Conservation (phyloP, 2,329 filamentous ascomycete species). For the Orbilia blumenaviensis region DNA sequence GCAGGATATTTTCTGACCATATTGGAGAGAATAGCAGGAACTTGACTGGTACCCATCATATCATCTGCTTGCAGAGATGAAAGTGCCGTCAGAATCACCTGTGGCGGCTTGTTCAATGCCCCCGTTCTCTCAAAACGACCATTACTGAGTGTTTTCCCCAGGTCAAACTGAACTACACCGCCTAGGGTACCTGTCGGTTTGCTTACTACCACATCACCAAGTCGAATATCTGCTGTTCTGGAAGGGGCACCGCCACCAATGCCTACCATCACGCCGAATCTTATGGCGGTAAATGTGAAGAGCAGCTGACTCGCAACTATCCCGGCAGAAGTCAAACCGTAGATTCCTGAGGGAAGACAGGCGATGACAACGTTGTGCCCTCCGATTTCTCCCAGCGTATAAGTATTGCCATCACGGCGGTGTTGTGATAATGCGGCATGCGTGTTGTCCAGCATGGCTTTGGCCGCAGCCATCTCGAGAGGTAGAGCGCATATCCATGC, state of each 20-base stretch:
- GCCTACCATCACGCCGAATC: conserved; percentile 18
- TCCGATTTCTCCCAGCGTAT: conserved; percentile 10
- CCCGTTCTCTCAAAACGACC: conserved; percentile 1
- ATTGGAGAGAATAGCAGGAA: not conserved
- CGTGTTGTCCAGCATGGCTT: conserved; percentile 58
- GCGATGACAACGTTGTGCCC: conserved; percentile 20
- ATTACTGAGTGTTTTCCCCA: not conserved
- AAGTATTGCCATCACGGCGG: conserved; percentile 5
- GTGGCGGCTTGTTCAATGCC: not conserved
- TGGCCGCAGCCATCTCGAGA: conserved; percentile 59
- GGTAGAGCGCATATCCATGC: conserved; percentile 60
- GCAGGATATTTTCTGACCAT: conserved; percentile 10
- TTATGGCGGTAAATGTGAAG: conserved; percentile 10
- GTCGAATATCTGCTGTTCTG: conserved; percentile 55
- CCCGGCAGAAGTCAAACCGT: conserved; percentile 9
- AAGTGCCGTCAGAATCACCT: conserved; percentile 10
- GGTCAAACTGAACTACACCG: conserved; percentile 19
- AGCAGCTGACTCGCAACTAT: conserved; percentile 4
- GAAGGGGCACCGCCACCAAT: conserved; percentile 17
- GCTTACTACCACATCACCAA: conserved; percentile 53
- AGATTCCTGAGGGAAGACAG: conserved; percentile 2
- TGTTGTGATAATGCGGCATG: not conserved
- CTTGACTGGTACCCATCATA: not conserved
- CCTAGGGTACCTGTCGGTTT: conserved; percentile 1
- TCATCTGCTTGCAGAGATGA: not conserved